These are phyloP conservation scores for Trichophyton simii DNA, from an alignment of 2,329 filamentous ascomycete genomes.

Conservation along the genomic window DNA sequence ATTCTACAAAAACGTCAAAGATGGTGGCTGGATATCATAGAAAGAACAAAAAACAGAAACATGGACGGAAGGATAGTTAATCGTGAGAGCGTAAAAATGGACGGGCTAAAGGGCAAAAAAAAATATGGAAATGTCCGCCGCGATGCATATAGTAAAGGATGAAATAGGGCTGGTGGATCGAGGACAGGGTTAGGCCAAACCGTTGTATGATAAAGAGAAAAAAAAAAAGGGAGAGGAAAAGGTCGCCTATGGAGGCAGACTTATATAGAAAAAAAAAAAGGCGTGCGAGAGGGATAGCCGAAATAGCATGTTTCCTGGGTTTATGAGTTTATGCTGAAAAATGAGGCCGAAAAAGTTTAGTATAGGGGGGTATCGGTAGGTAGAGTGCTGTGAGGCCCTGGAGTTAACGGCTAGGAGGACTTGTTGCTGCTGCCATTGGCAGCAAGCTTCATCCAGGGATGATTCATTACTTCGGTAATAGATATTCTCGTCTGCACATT, in stretches of 20 bases:
- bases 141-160: not conserved
- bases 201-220: too few relatives aligned
- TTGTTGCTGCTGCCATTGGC: not conserved
- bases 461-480: slow-evolving; percentile 78
- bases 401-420: not conserved
- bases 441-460: slow-evolving; percentile 55
- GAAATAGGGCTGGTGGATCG: not conserved
- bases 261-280: not conserved
- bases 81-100: not conserved
- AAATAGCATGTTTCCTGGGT: not conserved
- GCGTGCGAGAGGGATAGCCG: not conserved
- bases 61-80: not conserved
- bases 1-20: not conserved
- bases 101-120: not conserved
- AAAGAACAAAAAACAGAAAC: not conserved
- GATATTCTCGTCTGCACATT: slow-evolving; percentile 70
- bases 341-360: too few relatives aligned
- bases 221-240: not conserved
- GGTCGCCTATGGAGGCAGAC: not conserved
- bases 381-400: not conserved
- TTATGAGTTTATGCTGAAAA: not conserved
- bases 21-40: not conserved
- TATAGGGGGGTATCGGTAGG: not conserved
- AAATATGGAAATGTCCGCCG: not conserved
- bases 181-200: not conserved